Evolutionary conservation across 2,329 filamentous ascomycete species (phyloP).

Genomic region (Oidium heveae): DNA sequence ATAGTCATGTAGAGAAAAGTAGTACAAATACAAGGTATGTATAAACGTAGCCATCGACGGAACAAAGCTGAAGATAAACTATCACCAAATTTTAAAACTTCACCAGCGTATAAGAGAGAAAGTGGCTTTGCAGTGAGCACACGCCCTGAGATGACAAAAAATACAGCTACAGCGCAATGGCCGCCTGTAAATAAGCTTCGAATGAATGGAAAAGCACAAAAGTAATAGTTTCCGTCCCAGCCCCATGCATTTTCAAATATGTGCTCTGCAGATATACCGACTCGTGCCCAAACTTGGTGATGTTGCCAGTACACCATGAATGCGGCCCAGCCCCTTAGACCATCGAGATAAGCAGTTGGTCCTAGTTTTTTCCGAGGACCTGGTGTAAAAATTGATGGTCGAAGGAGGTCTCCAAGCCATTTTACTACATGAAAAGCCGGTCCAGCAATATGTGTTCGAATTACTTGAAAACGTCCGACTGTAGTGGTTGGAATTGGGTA

Average conservation of each 20-base stretch:
- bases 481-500: not conserved
- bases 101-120: slow-evolving; percentile 16
- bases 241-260: slow-evolving; percentile 11
- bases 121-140: slow-evolving; percentile 21
- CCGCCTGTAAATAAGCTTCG: slow-evolving; percentile 34
- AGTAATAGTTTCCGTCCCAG: slow-evolving; percentile 12
- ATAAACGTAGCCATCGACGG: slow-evolving; percentile 21
- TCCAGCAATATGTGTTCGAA: not conserved
- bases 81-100: slow-evolving; percentile 15
- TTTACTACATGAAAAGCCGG: not conserved
- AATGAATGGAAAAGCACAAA: slow-evolving; percentile 27
- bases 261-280: slow-evolving; percentile 1
- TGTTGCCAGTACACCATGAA: slow-evolving; percentile 23
- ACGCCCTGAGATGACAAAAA: slow-evolving; percentile 26
- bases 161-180: slow-evolving; percentile 29
- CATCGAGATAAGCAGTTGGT: slow-evolving; percentile 21
- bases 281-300: slow-evolving; percentile 16
- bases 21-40: slow-evolving; percentile 19
- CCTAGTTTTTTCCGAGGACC: not conserved
- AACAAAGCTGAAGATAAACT: slow-evolving; percentile 22
- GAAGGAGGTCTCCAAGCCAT: not conserved
- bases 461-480: not conserved
- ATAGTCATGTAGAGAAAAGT: slow-evolving; percentile 16
- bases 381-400: not conserved
- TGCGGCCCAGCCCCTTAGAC: slow-evolving; percentile 22